phyloP scores from a whole-genome alignment of 345 rosid genomes.

The Cardiospermum halicacabum region DNA sequence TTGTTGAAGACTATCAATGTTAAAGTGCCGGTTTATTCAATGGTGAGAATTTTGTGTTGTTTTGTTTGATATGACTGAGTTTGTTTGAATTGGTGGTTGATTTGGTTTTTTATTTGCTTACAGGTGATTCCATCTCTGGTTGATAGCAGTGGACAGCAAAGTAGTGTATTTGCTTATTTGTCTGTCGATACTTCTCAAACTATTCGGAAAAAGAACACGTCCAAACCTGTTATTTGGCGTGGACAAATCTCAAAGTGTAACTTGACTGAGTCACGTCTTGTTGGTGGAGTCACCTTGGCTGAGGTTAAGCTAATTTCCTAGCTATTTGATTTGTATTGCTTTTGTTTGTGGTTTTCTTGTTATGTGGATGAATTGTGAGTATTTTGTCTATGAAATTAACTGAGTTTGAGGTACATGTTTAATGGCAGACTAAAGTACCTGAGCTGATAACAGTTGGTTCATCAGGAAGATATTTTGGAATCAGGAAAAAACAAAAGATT shows the following conservation, averaged over 20 bases:
- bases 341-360: neutral
- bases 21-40: conserved; percentile 59
- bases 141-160: conserved; percentile 28
- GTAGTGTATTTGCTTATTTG: conserved; percentile 59
- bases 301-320: conserved; percentile 42
- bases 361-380: neutral
- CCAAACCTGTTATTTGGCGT: conserved; percentile 16
- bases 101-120: conserved; percentile 25
- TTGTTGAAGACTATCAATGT: conserved; percentile 62
- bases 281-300: conserved; percentile 55
- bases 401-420: neutral
- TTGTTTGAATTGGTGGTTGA: conserved; percentile 3
- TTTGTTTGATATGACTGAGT: neutral
- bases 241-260: conserved; percentile 75
- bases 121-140: conserved; percentile 85
- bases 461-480: conserved; percentile 60
- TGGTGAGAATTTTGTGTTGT: conserved; percentile 34
- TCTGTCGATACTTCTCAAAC: conserved; percentile 37
- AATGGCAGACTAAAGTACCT: conserved; percentile 56
- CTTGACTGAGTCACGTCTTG: conserved; percentile 52
- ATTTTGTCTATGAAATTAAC: neutral
- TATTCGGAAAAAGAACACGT: neutral
- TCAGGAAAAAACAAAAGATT: conserved; percentile 49
- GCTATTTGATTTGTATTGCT: neutral
- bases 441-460: conserved; percentile 55